Evolutionary conservation across 345 rosid species (phyloP).

Genomic region (Camelina laxa): DNA sequence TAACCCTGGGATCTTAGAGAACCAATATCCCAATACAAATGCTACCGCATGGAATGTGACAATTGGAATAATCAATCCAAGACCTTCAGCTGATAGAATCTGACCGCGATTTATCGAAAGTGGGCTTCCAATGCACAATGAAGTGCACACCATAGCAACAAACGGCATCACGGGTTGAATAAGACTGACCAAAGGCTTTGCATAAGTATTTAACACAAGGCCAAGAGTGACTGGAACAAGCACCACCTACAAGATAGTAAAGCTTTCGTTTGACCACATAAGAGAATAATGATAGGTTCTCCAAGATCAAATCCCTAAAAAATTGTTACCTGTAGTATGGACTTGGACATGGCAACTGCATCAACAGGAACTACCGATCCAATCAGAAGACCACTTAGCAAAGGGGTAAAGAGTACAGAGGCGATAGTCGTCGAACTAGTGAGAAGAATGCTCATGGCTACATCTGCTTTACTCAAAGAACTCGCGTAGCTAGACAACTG

Average conservation of each 20-base stretch:
- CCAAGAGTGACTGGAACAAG: conserved; percentile 87
- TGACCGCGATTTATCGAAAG: conserved; percentile 81
- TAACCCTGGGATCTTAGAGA: conserved; percentile 72
- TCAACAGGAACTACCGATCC: conserved; percentile 96
- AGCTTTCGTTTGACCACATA: conserved; percentile 7
- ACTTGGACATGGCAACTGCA: conserved; percentile 94
- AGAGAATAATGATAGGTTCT: conserved; percentile 17
- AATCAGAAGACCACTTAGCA: conserved; percentile 55
- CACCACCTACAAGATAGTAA: conserved; percentile 64
- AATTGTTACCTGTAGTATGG: conserved; percentile 79
- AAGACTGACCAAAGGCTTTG: conserved; percentile 72
- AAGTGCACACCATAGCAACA: conserved; percentile 91
- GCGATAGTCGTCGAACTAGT: conserved; percentile 85
- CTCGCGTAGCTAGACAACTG: conserved; percentile 65
- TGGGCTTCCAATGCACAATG: conserved; percentile 94
- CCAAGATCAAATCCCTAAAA: neutral
- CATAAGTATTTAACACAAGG: conserved; percentile 80
- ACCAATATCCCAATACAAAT: conserved; percentile 85
- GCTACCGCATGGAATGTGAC: conserved; percentile 78
- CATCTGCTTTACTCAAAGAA: conserved; percentile 61
- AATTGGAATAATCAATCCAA: conserved; percentile 74
- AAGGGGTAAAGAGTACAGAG: conserved; percentile 58
- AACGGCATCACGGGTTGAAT: conserved; percentile 87
- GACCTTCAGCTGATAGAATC: conserved; percentile 73
- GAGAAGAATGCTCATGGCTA: conserved; percentile 91